A percentile compares a stretch with the other conserved stretches of the same genome.
phyloP scores from a whole-genome alignment of 1,284 basidiomycete genomes.

The Naganishia sp. region DNA sequence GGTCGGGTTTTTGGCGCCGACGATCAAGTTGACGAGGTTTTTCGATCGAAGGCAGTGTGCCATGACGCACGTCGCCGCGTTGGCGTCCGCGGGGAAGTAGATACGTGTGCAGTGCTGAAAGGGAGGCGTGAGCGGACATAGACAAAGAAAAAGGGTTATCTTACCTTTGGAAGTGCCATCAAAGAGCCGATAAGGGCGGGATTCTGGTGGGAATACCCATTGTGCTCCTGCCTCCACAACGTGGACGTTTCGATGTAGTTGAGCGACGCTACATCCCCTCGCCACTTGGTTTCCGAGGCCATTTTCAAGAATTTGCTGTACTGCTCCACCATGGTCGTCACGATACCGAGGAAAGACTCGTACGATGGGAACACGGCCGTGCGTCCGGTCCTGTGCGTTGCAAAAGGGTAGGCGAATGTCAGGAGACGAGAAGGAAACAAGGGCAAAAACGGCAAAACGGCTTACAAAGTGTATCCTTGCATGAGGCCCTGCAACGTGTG shows the following conservation, averaged over 20 bases:
- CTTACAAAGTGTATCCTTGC: constrained; percentile 68
- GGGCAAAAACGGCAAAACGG: not conserved
- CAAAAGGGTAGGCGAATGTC: not conserved
- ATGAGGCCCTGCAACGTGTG: constrained; percentile 86
- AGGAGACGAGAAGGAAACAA: not conserved
- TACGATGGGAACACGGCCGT: constrained; percentile 84
- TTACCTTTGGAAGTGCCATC: constrained; percentile 66
- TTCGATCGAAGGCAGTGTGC: constrained; percentile 78
- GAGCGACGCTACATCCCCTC: constrained; percentile 69
- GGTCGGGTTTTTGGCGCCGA: constrained; percentile 73
- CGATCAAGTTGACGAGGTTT: constrained; percentile 67
- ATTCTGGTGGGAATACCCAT: constrained; percentile 50
- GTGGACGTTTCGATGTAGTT: constrained; percentile 79
- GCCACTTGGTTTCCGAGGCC: constrained; percentile 73
- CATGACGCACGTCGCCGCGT: constrained; percentile 73
- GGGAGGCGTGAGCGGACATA: too few species aligned
- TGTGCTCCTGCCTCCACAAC: constrained; percentile 67
- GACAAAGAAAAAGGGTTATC: constrained; percentile 32
- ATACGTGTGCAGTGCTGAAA: constrained; percentile 67
- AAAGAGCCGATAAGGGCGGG: constrained; percentile 69
- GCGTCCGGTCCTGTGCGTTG: constrained; percentile 58
- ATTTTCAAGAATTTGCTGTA: constrained; percentile 84
- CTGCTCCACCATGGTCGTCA: constrained; percentile 60
- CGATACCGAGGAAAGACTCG: constrained; percentile 63
- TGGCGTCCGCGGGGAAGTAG: constrained; percentile 86